Evolutionary conservation across 768 basidiomycete species (phyloP).

Genomic region (Phlegmacium glaucopus): DNA sequence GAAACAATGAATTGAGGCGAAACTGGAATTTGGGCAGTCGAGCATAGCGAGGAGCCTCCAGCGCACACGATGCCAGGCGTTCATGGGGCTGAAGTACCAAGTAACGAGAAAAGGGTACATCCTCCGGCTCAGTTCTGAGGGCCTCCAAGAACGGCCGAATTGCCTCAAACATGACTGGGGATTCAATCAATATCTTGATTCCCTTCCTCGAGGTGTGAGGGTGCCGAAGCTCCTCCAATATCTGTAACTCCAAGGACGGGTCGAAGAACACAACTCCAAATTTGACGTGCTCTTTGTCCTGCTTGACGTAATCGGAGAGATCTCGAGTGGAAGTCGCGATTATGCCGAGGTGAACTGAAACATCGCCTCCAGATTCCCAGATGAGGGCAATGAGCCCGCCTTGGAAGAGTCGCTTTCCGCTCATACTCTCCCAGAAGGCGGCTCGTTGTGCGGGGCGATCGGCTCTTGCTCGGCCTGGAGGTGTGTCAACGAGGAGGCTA

Average conservation of each 20-base stretch:
- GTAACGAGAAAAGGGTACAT: slow-evolving; percentile 53
- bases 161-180: slow-evolving; percentile 63
- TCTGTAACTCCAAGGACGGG: slow-evolving; percentile 47
- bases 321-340: slow-evolving; percentile 42
- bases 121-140: slow-evolving; percentile 52
- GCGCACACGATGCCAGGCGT: slow-evolving; percentile 27
- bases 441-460: slow-evolving; percentile 33
- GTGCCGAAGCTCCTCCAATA: slow-evolving; percentile 26
- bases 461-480: slow-evolving; percentile 53
- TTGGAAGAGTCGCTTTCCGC: slow-evolving; percentile 54
- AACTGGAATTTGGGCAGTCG: slow-evolving; percentile 51
- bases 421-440: slow-evolving; percentile 60
- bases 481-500: slow-evolving; percentile 44
- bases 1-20: slow-evolving; percentile 53
- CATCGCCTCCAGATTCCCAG: slow-evolving; percentile 31
- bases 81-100: slow-evolving; percentile 42
- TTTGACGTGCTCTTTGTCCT: slow-evolving; percentile 29
- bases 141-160: slow-evolving; percentile 67
- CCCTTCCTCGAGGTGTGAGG: slow-evolving; percentile 12
- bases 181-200: slow-evolving; percentile 49
- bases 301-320: slow-evolving; percentile 40
- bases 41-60: slow-evolving; percentile 56
- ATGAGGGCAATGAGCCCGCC: slow-evolving; percentile 66
- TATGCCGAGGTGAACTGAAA: slow-evolving; percentile 53
- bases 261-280: slow-evolving; percentile 65